Base-by-base conservation (phyloP, 371 early-diverging fungal species). In the Cladochytrium tenue region DNA sequence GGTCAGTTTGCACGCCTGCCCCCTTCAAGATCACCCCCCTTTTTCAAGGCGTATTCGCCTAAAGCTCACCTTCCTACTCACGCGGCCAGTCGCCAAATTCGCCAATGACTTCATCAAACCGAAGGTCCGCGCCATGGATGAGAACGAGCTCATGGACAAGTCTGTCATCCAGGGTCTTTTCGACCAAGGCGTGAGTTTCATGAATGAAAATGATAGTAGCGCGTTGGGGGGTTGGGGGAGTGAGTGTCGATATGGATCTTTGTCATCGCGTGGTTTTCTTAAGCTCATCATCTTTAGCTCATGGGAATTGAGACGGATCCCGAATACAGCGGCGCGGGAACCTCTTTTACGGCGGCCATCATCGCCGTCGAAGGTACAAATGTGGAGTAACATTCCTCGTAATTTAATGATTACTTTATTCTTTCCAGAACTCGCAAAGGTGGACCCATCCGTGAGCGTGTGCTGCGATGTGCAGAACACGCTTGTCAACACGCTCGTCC, bases 391-490 rank as follows among this genome's bases (percentile, higher is more conserved):
- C n/a, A n/a, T n/a, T n/a, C n/a, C n/a, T n/a, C n/a, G n/a, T n/a
- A n/a, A n/a, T n/a, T n/a, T n/a, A n/a, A n/a, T n/a, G n/a, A n/a
- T n/a, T n/a, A n/a, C n/a, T n/a, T n/a, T n/a, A n/a, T n/a, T n/a
- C n/a, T n/a, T n/a, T 10, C 33, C 58, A 84, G 95, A 97, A 76
- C 86, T 98, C 51, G 94, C 97, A 77, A 96, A 95, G 85, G 83
- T 98, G 31, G 98, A 98, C 80, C 95, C 97, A 20, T 90, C 95
- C 27, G 86, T 97, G 68, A 86, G 88, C 75, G 96, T 95, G 15
- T 70, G 91, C 61, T 95, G 95, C 77, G 98, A 98, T 80, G 97
- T 98, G 58, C 98, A 98, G 84, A 97, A 97, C 83, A 97, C 97
- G 0, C 83, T 97, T 32, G 97, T 97, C 69, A 92, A 93, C 81